These are phyloP conservation scores for Rhododendron williamsianum DNA, from an alignment of 148 eudicot species.

Conservation along the genomic window DNA sequence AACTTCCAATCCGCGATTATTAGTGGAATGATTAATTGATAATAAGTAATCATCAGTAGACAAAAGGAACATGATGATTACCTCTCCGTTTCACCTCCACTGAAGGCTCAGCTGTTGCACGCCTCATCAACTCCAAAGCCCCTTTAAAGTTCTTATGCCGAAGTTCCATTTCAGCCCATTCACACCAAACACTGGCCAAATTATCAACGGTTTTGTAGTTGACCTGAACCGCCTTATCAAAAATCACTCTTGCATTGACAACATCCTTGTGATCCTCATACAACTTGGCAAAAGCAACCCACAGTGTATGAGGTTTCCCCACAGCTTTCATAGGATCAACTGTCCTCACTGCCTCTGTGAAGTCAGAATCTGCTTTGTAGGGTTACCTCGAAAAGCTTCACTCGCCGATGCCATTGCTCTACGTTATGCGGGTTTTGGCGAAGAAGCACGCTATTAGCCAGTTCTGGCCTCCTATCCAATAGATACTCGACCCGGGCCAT, in stretches of 20 bases:
- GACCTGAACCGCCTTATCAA: conserved; percentile 94
- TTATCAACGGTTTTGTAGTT: conserved; percentile 82
- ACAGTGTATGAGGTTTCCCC: conserved; percentile 93
- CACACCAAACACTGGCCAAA: conserved; percentile 97
- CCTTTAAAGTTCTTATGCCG: conserved; percentile 70
- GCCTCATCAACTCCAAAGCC: conserved; percentile 83
- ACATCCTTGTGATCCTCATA: conserved; percentile 80
- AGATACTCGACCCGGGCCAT: conserved; percentile 74
- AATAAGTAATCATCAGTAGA: neutral
- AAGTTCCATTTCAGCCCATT: conserved; percentile 98
- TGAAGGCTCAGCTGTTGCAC: conserved; percentile 93
- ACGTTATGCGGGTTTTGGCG: conserved; percentile 97
- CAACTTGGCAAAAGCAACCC: conserved; percentile 94
- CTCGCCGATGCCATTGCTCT: conserved; percentile 96
- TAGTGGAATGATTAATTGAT: too few species aligned
- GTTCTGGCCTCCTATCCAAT: conserved; percentile 84
- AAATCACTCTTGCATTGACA: conserved; percentile 80
- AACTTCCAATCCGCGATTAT: too few species aligned
- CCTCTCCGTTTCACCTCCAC: conserved; percentile 76
- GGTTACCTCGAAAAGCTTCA: conserved; percentile 86
- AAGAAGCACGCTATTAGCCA: conserved; percentile 89
- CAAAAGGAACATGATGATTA: neutral
- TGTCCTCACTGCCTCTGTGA: conserved; percentile 93
- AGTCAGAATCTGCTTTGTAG: conserved; percentile 77
- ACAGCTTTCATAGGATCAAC: conserved; percentile 95